Percentiles rank a stretch among this genome's conserved stretches.
Conservation (phyloP, 2,329 filamentous ascomycete genomes). For the Microcyclospora pomicola region DNA sequence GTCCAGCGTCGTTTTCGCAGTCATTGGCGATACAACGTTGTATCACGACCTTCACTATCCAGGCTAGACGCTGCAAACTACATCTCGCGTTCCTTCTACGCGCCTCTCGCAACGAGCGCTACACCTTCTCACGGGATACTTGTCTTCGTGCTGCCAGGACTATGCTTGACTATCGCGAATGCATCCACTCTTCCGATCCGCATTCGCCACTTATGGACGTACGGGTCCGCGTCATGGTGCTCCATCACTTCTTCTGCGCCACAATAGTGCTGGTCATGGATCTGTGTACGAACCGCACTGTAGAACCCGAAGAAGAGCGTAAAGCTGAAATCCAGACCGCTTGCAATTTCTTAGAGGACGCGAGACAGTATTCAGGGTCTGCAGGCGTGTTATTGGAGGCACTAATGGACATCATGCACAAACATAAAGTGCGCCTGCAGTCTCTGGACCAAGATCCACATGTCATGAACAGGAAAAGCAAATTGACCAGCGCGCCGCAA, state of each 20-base stretch:
- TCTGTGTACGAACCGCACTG: slow-evolving; percentile 13
- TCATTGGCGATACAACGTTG: background rate
- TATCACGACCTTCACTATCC: slow-evolving; percentile 11
- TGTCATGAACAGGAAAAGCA: background rate
- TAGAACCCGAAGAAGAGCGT: slow-evolving; percentile 2
- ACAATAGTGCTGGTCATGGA: slow-evolving; percentile 17
- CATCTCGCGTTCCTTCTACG: slow-evolving; percentile 18
- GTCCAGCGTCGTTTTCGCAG: no score
- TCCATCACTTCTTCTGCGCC: slow-evolving; percentile 17
- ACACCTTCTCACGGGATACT: slow-evolving; percentile 8
- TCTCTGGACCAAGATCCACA: background rate
- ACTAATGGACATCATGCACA: slow-evolving; percentile 12
- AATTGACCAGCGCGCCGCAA: background rate
- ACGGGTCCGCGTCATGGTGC: background rate
- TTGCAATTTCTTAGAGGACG: slow-evolving; percentile 12
- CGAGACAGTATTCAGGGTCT: slow-evolving; percentile 6
- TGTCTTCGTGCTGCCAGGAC: slow-evolving; percentile 13
- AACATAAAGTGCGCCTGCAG: slow-evolving; percentile 13
- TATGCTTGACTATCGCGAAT: slow-evolving; percentile 3
- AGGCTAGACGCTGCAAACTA: slow-evolving; percentile 14
- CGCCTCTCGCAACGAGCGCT: slow-evolving; percentile 7
- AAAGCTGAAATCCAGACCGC: slow-evolving; percentile 10
- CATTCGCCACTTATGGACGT: background rate
- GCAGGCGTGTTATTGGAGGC: slow-evolving; percentile 12
- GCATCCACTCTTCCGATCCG: background rate